Base-by-base conservation (phyloP, 2,329 filamentous ascomycete genomes). In the Microdochium bolleyi region DNA sequence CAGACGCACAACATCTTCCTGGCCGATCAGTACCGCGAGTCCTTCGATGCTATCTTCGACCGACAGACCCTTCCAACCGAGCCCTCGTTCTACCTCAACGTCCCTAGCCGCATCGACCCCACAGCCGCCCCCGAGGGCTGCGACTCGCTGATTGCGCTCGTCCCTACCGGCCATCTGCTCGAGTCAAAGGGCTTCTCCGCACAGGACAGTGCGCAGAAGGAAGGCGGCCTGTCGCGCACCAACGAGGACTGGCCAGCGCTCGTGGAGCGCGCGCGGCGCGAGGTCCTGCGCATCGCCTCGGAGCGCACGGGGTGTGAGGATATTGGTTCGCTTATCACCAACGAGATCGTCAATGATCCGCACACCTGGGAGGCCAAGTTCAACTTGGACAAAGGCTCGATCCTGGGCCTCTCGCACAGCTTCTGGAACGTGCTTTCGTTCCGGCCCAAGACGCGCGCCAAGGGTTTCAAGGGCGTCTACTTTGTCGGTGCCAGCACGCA, bases 401-500 rank as follows among this genome's bases (percentile, higher is more conserved):
- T 90, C 52, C 75, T 90, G 0, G 87, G 87, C 0, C 71, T 90
- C 1, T 82, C 78, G 19, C 87, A 90, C 68, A 80, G 77, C 27
- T 89, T 91, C 71, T 87, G 88, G 72, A 88, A 88, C 62, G 84
- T 88, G 14, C 73, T 88, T 0, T 76, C 76, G 32, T 88, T 88
- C 71, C 72, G 85, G 1, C 85, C 85, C 0, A 72, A 73, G 41
- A 87, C 82, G 0, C 71, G 73, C 57, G 72, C 84, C 30, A 60
- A 69, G 3, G 73, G 71, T 4, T 69, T 84, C 19, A 58, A 70
- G 13, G 70, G 73, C 2, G 66, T 84, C 24, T 89, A 88, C 62
- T 89, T 90, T 62, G 87, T 89, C 0, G 87, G 87, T 32, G 87
- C 87, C 1, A 86, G 82, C 61, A 87, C 86, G 21, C 87, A 91